Evolutionary conservation across 495 filamentous ascomycete species (phyloP).

Genomic region (Daldinia caldariorum): DNA sequence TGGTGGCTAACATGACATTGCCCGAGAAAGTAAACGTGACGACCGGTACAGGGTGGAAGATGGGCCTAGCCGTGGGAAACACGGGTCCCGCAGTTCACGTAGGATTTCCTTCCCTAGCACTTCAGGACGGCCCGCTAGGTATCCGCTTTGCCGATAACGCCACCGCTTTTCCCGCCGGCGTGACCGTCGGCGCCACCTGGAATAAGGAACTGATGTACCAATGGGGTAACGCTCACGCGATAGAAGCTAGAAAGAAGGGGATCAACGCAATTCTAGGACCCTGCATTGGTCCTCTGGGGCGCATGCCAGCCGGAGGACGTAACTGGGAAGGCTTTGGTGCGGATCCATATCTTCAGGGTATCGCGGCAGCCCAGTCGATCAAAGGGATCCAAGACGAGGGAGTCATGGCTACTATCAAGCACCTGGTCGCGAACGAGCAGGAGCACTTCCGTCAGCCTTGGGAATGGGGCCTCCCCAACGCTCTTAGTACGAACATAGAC

Average conservation of each 20-base stretch:
- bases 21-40: slow-evolving; percentile 95
- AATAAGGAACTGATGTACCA: slow-evolving; percentile 80
- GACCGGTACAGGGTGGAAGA: slow-evolving; percentile 90
- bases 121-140: slow-evolving; percentile 91
- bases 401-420: slow-evolving; percentile 87
- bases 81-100: slow-evolving; percentile 76
- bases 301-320: slow-evolving; percentile 85
- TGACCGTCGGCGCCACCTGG: slow-evolving; percentile 89
- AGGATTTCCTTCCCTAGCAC: slow-evolving; percentile 83
- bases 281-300: slow-evolving; percentile 78
- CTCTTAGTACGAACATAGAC: slow-evolving; percentile 82
- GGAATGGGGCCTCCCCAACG: slow-evolving; percentile 80
- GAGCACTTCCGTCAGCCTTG: slow-evolving; percentile 79
- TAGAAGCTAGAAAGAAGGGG: slow-evolving; percentile 77
- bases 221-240: slow-evolving; percentile 72
- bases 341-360: slow-evolving; percentile 77
- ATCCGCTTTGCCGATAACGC: slow-evolving; percentile 79
- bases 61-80: slow-evolving; percentile 91
- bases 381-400: slow-evolving; percentile 80
- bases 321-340: slow-evolving; percentile 91
- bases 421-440: slow-evolving; percentile 85
- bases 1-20: slow-evolving; percentile 86
- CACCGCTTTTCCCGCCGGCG: slow-evolving; percentile 83
- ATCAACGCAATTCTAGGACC: slow-evolving; percentile 80
- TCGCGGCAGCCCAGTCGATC: slow-evolving; percentile 50